Percentiles rank a stretch among this genome's conserved stretches.
These are phyloP conservation scores for Phanerodontia chrysosporium DNA, from an alignment of 768 basidiomycete genomes.

Conservation along the genomic window DNA sequence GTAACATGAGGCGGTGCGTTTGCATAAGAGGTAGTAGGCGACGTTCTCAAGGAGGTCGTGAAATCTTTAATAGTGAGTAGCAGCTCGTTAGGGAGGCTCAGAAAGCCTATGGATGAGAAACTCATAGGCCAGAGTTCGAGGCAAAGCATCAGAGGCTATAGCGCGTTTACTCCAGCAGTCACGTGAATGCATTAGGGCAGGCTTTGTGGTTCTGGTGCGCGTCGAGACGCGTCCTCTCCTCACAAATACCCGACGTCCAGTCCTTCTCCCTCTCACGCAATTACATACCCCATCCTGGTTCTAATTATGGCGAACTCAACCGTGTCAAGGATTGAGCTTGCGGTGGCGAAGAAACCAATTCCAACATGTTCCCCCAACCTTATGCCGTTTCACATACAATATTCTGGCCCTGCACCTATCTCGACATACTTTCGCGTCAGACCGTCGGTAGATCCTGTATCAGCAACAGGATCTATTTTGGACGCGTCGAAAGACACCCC, in stretches of 20 bases:
- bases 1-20: background rate
- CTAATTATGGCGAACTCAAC: too few species aligned
- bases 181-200: background rate
- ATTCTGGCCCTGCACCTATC: slow-evolving; percentile 67
- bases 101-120: background rate
- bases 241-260: background rate
- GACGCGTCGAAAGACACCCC: slow-evolving; percentile 7
- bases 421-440: slow-evolving; percentile 69
- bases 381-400: slow-evolving; percentile 79
- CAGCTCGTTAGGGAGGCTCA: background rate
- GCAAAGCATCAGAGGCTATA: background rate
- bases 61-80: background rate
- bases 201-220: background rate
- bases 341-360: slow-evolving; percentile 16
- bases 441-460: slow-evolving; percentile 24
- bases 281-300: too few species aligned
- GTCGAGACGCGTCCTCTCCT: background rate
- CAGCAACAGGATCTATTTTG: background rate
- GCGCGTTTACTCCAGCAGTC: background rate
- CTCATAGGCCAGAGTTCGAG: background rate
- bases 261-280: too few species aligned
- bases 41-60: background rate
- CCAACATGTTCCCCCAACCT: slow-evolving; percentile 56
- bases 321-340: slow-evolving; percentile 8
- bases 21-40: background rate